These are phyloP conservation scores for Guadua angustifolia DNA, from an alignment of 176 grass and related monocot genomes.

Conservation along the genomic window DNA sequence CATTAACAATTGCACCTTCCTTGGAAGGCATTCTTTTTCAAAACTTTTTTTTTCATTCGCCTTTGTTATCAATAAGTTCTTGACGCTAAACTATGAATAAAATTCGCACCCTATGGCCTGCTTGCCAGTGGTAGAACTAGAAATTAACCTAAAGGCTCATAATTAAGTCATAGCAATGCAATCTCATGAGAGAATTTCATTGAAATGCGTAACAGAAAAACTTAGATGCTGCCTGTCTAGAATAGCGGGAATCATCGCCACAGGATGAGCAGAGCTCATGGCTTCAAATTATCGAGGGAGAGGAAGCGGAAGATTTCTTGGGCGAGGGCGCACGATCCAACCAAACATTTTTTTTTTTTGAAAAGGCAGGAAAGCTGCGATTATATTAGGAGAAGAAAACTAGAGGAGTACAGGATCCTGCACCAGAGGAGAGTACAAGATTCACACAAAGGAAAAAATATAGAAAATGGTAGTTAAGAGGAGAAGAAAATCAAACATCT, in stretches of 20 bases:
- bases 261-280: conserved; percentile 34
- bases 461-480: too few species aligned
- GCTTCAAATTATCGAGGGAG: conserved; percentile 39
- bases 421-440: too few species aligned
- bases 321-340: conserved; percentile 32
- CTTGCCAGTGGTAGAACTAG: conserved; percentile 1
- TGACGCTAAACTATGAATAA: too few species aligned
- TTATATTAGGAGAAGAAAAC: too few species aligned
- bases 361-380: too few species aligned
- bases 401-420: too few species aligned
- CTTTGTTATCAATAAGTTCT: background rate
- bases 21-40: background rate
- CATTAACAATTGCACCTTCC: conserved; percentile 9
- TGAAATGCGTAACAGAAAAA: background rate
- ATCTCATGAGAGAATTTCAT: conserved; percentile 12
- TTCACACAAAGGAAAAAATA: too few species aligned
- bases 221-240: background rate
- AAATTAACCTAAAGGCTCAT: conserved; percentile 4
- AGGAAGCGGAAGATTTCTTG: background rate
- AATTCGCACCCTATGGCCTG: conserved; percentile 1
- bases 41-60: background rate
- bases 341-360: too few species aligned
- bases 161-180: background rate
- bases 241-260: background rate
- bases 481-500: too few species aligned